Evolutionary conservation across 2,329 filamentous ascomycete species (phyloP), one percentile per base, ranked within the genome.

Genomic region (Amauroascus verrucosus): DNA sequence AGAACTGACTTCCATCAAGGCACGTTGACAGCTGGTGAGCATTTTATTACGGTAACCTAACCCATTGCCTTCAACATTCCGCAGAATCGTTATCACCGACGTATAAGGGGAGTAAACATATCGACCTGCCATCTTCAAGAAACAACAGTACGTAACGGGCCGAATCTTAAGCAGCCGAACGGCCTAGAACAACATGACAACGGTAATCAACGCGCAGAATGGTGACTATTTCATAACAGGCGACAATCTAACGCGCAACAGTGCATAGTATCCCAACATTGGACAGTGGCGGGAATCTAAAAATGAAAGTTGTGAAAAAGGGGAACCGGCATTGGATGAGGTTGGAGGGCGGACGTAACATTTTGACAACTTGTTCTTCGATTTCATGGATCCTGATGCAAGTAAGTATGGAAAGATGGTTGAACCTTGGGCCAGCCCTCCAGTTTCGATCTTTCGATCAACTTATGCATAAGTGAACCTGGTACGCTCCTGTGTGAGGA

Each of bases 401-500:
- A 30, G 13, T 1, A 18, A 40, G 35, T 28, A 7, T 13, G 14
- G 20, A 38, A 49, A 38, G 13, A 40, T n/a, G 18, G 35, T 28
- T 30, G 26, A 5, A 8, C 30, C 22, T 49, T 18, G 40, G 14
- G 47, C 22, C 35, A 14, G 30, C 33, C 22, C 24, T 49, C 33
- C 47, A 49, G 30, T 26, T 35, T 48, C 11, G 6, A 38, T n/a
- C 41, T 26, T 26, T 37, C 45, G 30, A 35, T 48, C 20, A 9
- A 47, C 38, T 3, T 9, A 32, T 47, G 46, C 46, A 48, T n/a
- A 13, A 20, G 13, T 11, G 26, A 48, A 26, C 26, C 46, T 48
- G 30, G 46, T 37, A 48, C 46, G 32, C 46, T 48, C 7, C 14
- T 35, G 14, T 48, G 46, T 32, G 45, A 35, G 47, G 47, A 49